Evolutionary conservation across 495 filamentous ascomycete genomes (phyloP).

Genomic region (Lepidopterella palustris): DNA sequence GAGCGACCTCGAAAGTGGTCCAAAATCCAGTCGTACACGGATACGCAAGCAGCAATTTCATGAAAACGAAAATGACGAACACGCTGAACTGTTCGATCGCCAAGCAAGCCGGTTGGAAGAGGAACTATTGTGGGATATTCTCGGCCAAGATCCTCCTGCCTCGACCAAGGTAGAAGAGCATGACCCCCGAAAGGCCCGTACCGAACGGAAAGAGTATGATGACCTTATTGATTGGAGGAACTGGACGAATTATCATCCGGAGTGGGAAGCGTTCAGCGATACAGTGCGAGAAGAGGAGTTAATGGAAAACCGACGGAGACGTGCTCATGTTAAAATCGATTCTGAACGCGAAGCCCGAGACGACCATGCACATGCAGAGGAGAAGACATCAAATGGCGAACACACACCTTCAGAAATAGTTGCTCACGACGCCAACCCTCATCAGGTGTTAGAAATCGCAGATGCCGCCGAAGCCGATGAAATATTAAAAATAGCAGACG

Average conservation of each 20-base stretch:
- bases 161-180: background rate
- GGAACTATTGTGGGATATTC: conserved; percentile 46
- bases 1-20: conserved; percentile 9
- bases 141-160: conserved; percentile 30
- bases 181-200: background rate
- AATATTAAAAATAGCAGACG: no score
- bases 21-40: background rate
- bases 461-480: no score
- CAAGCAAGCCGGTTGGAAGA: conserved; percentile 51
- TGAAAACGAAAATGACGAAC: conserved; percentile 42
- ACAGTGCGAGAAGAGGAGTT: background rate
- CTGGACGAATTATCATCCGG: conserved; percentile 21
- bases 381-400: no score
- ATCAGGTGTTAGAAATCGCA: no score
- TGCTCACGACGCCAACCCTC: no score
- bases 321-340: no score
- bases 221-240: conserved; percentile 47
- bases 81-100: conserved; percentile 51
- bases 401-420: no score
- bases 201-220: conserved; percentile 34
- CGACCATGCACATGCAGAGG: no score
- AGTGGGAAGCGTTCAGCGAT: conserved; percentile 14
- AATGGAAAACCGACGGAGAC: background rate
- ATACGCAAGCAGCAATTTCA: background rate
- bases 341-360: background rate